Evolutionary conservation across 495 filamentous ascomycete species (phyloP).

Genomic region (Annulohypoxylon maeteangense): DNA sequence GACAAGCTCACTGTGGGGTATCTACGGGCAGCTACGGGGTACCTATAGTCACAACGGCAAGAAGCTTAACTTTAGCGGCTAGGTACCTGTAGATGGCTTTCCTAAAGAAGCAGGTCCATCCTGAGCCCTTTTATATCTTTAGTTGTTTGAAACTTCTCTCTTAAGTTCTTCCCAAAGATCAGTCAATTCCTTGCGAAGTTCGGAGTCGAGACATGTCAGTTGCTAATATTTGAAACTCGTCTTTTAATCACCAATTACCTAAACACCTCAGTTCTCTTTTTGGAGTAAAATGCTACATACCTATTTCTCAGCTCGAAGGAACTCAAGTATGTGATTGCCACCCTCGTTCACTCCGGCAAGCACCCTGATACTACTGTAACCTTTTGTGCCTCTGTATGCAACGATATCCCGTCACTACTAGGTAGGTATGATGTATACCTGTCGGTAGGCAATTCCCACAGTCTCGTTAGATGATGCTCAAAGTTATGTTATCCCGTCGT

Average conservation of each 20-base stretch:
- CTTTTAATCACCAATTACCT: neutral
- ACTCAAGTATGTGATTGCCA: neutral
- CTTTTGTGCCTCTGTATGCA: neutral
- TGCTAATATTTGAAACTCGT: neutral
- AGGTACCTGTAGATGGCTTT: conserved; percentile 8
- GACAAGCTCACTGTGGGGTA: conserved; percentile 23
- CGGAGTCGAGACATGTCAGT: neutral
- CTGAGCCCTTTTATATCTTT: neutral
- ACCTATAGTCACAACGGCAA: conserved; percentile 2
- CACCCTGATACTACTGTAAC: neutral
- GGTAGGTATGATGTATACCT: neutral
- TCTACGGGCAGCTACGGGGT: conserved; percentile 25
- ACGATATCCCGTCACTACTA: neutral
- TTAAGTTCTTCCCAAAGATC: neutral
- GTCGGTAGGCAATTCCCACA: no score
- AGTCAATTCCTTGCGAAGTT: neutral
- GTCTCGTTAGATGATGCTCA: neutral
- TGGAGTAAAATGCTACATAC: neutral
- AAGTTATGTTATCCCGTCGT: neutral
- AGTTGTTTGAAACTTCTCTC: neutral
- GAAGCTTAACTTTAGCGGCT: conserved; percentile 7
- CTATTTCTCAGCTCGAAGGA: neutral
- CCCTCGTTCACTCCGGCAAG: neutral
- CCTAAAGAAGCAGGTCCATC: conserved; percentile 22
- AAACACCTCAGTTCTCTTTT: neutral